Conservation (phyloP, 352 stramenopile species). For the Phytophthora fragariae region DNA sequence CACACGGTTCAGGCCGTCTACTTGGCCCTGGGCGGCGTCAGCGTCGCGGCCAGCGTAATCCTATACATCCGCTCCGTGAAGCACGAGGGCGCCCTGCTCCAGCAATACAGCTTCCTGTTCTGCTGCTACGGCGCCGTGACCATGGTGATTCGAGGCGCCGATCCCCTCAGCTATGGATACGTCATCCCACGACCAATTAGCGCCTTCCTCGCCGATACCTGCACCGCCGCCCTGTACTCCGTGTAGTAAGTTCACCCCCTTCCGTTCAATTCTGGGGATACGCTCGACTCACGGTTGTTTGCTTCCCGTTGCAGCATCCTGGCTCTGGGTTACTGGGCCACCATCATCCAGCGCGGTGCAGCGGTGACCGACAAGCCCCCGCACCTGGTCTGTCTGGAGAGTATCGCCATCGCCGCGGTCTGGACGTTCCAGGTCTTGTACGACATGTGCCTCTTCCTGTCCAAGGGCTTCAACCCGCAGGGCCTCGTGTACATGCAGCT, state of each 20-base stretch:
- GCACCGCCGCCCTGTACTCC: slow-evolving; percentile 57
- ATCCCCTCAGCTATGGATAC: slow-evolving; percentile 54
- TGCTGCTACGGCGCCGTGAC: slow-evolving; percentile 54
- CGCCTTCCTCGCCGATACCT: slow-evolving; percentile 51
- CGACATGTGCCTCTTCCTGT: slow-evolving; percentile 52
- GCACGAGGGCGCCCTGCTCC: slow-evolving; percentile 47
- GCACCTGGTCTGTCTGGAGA: slow-evolving; percentile 44
- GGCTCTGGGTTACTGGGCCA: slow-evolving; percentile 58
- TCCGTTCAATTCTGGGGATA: not conserved
- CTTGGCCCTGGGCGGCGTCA: slow-evolving; percentile 37
- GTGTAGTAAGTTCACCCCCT: slow-evolving; percentile 49
- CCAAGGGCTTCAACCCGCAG: slow-evolving; percentile 51
- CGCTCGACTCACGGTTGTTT: slow-evolving; percentile 16
- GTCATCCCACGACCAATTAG: slow-evolving; percentile 49
- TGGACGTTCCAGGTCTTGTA: slow-evolving; percentile 57
- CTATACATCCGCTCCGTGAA: slow-evolving; percentile 49
- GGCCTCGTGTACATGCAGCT: slow-evolving; percentile 52
- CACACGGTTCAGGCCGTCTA: slow-evolving; percentile 44
- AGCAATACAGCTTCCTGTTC: slow-evolving; percentile 56
- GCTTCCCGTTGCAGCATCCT: slow-evolving; percentile 41
- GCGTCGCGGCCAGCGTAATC: slow-evolving; percentile 39
- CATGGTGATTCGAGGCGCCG: slow-evolving; percentile 49
- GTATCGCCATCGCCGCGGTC: slow-evolving; percentile 42
- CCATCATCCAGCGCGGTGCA: slow-evolving; percentile 51
- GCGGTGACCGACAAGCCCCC: slow-evolving; percentile 41